Base-by-base conservation (phyloP, 1,284 basidiomycete genomes). In the Golubevia pallescens region DNA sequence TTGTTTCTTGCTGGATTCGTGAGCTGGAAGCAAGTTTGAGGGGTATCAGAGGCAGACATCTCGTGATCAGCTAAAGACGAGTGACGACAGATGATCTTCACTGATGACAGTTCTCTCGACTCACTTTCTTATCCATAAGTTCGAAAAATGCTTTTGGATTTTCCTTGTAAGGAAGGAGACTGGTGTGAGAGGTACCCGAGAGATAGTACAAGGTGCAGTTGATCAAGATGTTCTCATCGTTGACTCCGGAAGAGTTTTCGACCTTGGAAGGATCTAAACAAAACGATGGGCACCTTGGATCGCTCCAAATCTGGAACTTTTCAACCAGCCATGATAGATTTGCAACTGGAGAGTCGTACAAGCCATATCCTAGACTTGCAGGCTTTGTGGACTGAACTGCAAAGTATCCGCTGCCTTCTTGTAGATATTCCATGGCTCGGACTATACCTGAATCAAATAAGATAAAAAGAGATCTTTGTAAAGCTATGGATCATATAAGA, bases 291-390 rank as follows among this genome's bases (percentile, higher is more conserved):
- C 65, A 66, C 5, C 73, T 62, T 3, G 74, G 74, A 42, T 78
- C 77, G n/a, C 66, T 71, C 77, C 77, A 78, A 0, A 63, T 67
- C 8, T 77, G 63, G 58, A 69, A 78, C 62, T 74, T 74, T 60
- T 78, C 72, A 24, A 77, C n/a, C 21, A 66, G n/a, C 42, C 58
- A 68, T 3, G n/a, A 34, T 3, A 68, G 54, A 13, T 65, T 48
- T 3, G 53, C 63, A 14, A 65, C 67, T 16, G 67, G 67, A 14
- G 48, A 58, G 48, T 68, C 59, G 60, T 68, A 56, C 28, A 68
- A 28, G 13, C 53, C 67, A 14, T 56, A 67, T 5, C 67, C 67
- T n/a, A 68, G 21, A 34, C 63, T 67, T 23, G 67, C 56, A 24
- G 67, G 67, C 58, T 68, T 68, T n/a, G 67, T 68, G 4, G 42